Evolutionary conservation across 2,329 filamentous ascomycete species (phyloP), one percentile per base, ranked within the genome.

Genomic region (Ophiognomonia clavigignenti-juglandacearum): DNA sequence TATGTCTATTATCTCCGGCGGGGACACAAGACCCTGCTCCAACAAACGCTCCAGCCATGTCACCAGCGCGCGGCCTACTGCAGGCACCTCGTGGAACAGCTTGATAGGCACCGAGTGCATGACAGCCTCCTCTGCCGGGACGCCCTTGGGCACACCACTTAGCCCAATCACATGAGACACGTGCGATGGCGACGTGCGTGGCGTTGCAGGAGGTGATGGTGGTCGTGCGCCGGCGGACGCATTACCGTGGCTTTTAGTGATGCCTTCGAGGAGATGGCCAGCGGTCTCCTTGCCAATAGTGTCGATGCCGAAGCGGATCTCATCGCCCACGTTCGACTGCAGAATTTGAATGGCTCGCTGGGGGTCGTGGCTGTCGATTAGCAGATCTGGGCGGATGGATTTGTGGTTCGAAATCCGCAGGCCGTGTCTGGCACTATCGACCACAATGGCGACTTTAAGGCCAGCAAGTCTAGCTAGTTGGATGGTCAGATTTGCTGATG

Each of bases 41-140:
- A 90, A 62, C n/a, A 90, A 62, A 20, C 71, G 66, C 60, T 88
- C 85, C 22, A 88, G 65, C 86, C 86, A 90, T 1, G 67, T 60
- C 11, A 80, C 80, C 45, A 88, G 60, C 0, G 71, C 71, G 52
- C 82, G 75, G 0, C 86, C 86, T 0, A 89, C 69, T 2, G 71
- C 70, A 0, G 80, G 75, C 0, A 82, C 73, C 48, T 85, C 80
- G 58, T 91, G 86, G 57, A 88, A 90, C 4, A 88, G 58, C 62
- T 90, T 90, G 52, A 91, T 86, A 0, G 86, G 86, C 0, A 90
- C 82, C 0, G 72, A 78, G 57, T 88, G 85, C 47, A 81, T 74
- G 6, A 69, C 60, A 0, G 81, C 68, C 0, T 72, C 72, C 0
- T 67, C 64, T 0, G 64, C 60, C 0, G 63, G 62, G 2, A 64